These are phyloP conservation scores for Stagonosporopsis cucurbitacearum DNA, from an alignment of 2,329 filamentous ascomycete species.

Conservation along the genomic window DNA sequence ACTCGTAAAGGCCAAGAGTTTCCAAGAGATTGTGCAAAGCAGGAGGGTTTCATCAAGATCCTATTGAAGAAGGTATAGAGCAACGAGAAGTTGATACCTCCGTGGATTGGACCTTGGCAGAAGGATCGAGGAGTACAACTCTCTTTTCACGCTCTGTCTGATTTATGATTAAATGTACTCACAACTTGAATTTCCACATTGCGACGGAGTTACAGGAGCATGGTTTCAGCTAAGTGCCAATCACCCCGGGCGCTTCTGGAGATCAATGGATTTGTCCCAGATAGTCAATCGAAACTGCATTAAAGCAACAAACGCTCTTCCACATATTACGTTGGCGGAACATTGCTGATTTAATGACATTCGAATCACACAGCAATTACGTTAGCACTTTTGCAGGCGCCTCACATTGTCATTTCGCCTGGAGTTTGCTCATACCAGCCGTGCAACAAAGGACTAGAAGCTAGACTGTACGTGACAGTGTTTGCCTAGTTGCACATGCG, in stretches of 20 bases:
- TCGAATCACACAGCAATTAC: background rate
- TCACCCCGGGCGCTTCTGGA: background rate
- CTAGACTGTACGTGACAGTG: background rate
- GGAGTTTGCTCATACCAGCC: background rate
- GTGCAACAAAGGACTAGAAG: background rate
- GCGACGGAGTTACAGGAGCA: background rate
- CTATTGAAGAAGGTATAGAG: conserved; percentile 21
- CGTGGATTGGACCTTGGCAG: background rate
- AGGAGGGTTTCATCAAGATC: conserved; percentile 29
- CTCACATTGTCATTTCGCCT: background rate
- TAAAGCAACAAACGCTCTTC: too few species aligned
- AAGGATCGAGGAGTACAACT: background rate
- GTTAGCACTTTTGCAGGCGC: background rate
- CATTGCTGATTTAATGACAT: too few species aligned
- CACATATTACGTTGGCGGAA: background rate
- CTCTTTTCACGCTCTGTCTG: background rate
- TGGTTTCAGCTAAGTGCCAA: background rate
- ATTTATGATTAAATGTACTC: background rate
- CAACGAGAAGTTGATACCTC: background rate
- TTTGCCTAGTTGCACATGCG: background rate
- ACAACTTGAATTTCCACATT: background rate
- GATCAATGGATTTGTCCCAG: background rate
- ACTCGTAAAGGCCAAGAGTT: conserved; percentile 25
- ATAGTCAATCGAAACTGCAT: background rate
- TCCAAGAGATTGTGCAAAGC: conserved; percentile 30